Conservation (phyloP, 176 grass and related monocot species). For the Aegilops umbellulata region DNA sequence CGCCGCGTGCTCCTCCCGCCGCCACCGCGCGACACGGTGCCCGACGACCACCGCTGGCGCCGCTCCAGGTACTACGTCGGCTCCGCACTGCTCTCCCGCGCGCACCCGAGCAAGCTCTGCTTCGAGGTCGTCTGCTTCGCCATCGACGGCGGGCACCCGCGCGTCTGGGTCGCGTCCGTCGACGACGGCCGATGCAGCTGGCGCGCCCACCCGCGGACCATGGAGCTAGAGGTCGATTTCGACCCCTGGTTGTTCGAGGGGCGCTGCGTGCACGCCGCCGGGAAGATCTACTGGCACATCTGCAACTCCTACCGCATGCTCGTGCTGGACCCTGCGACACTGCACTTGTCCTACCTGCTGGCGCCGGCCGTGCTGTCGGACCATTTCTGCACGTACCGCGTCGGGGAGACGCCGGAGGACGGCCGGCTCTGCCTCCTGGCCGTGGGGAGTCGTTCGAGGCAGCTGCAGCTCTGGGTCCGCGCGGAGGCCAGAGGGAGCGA, state of each 20-base stretch:
- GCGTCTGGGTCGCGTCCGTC: conserved; percentile 23
- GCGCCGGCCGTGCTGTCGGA: not conserved
- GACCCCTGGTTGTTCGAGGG: not conserved
- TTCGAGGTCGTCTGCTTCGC: conserved; percentile 30
- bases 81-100: conserved; percentile 1
- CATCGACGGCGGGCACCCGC: not conserved
- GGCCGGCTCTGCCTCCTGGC: not conserved
- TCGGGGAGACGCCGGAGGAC: conserved; percentile 2
- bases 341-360: not conserved
- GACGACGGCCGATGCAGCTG: not conserved
- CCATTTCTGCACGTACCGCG: not conserved
- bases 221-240: not conserved
- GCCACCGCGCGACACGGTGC: not conserved
- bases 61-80: not conserved
- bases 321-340: not conserved
- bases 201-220: not conserved
- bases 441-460: not conserved
- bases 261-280: conserved; percentile 8
- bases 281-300: conserved; percentile 23
- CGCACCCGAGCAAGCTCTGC: not conserved
- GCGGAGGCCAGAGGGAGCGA: not conserved
- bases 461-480: conserved; percentile 11
- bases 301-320: conserved; percentile 15
- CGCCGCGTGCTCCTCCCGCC: not conserved
- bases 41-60: not conserved